These are phyloP conservation scores for Coriolopsis trogii DNA, from an alignment of 1,284 basidiomycete species.

Conservation along the genomic window DNA sequence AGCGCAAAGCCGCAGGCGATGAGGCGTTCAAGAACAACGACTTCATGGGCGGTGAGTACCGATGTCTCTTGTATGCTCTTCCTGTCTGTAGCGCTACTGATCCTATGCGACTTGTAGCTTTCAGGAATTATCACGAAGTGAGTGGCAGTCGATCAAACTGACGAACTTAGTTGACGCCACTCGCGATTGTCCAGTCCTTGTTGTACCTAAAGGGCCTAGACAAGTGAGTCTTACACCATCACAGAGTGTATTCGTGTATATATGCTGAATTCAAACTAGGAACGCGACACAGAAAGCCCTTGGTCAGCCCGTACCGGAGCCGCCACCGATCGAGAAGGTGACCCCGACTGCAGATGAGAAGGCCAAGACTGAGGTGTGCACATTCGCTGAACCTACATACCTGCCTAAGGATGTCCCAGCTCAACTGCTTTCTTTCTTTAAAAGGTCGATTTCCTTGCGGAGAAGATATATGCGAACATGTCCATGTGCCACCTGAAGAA, in stretches of 20 bases:
- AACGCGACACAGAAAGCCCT: conserved; percentile 27
- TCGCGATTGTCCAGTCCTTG: conserved; percentile 44
- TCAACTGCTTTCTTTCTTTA: too few species aligned
- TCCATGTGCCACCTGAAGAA: conserved; percentile 78
- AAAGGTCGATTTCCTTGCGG: conserved; percentile 73
- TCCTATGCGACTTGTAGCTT: conserved; percentile 43
- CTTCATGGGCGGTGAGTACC: conserved; percentile 54
- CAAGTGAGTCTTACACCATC: conserved; percentile 50
- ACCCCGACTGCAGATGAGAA: conserved; percentile 31
- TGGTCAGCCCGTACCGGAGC: conserved; percentile 16
- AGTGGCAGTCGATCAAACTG: background rate
- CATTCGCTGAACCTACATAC: too few species aligned
- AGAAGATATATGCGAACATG: conserved; percentile 83
- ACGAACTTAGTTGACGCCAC: conserved; percentile 1
- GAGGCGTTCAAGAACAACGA: conserved; percentile 72
- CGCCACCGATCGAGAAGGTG: conserved; percentile 23
- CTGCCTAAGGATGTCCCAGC: too few species aligned
- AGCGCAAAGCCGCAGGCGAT: conserved; percentile 77
- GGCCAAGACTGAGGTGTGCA: conserved; percentile 40
- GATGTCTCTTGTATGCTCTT: background rate
- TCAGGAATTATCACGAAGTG: conserved; percentile 70
- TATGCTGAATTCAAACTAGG: conserved; percentile 7
- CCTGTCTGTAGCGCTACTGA: conserved; percentile 1
- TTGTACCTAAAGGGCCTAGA: conserved; percentile 73
- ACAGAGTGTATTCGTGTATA: background rate